Evolutionary conservation across 768 basidiomycete genomes (phyloP), one percentile per base, ranked within the genome.

Genomic region (Basidioascus undulatus): DNA sequence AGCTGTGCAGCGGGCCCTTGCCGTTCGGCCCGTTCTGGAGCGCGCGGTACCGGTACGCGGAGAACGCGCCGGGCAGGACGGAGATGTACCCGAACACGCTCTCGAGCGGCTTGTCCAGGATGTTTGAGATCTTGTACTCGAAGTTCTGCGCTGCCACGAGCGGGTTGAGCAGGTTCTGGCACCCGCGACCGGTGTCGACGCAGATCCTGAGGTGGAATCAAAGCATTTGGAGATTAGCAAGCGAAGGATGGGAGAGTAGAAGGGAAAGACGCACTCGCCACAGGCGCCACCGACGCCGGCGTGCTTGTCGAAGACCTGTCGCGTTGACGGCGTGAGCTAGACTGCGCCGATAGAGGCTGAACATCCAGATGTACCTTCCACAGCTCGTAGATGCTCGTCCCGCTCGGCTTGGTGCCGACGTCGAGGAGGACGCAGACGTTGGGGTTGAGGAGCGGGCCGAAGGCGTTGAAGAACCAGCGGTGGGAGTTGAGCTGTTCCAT

Each of bases 381-480:
- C 4, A 94, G 66, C 43, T 76, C 71, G 56, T 94, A 92, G 38
- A 92, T 71, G 32, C 78, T 80, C 51, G 75, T 81, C 40, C 68
- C 73, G 10, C 71, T 71, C 0, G 86, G 87, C 25, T 76, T 70
- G 3, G 87, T 94, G 1, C 87, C 87, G 16, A 92, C 83, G 48
- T 94, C 87, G 40, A 94, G 62, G 21, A 94, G 65, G n/a, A 89
- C 71, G 52, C 83, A 86, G 9, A 94, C 74, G 51, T 87, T 92
- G n/a, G 87, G 78, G 60, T 79, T 74, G 25, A 92, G 59, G 54
- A 86, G 62, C 1, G 73, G 66, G 0, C 69, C 83, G 39, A 94
- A 76, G 19, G 81, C 86, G 49, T 94, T 87, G 66, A 94, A 87
- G 21, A 89, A 64, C 86, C 86, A 89, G 32, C 84, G 73, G 59